A percentile compares a stretch with the other conserved stretches of the same genome.
phyloP scores from a whole-genome alignment of 1,139 yeast species.

The Yamadazyma songkhlaensis region DNA sequence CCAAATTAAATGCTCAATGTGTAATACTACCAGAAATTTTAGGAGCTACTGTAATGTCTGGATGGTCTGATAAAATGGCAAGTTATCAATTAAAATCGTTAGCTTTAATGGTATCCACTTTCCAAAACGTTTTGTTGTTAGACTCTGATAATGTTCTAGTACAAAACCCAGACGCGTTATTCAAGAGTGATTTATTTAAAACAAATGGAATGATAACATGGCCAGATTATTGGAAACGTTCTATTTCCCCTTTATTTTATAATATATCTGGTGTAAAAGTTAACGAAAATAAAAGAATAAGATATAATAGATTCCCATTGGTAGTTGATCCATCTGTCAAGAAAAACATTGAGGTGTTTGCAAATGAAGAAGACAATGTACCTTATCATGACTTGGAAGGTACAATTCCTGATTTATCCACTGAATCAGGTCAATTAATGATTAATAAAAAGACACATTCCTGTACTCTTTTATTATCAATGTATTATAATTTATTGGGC shows the following conservation, averaged over 20 bases:
- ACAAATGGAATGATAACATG: slow-evolving; percentile 58
- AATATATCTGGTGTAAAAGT: slow-evolving; percentile 53
- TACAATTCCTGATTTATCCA: slow-evolving; percentile 53
- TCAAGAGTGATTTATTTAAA: slow-evolving; percentile 52
- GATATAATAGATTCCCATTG: slow-evolving; percentile 18
- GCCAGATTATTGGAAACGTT: slow-evolving; percentile 83
- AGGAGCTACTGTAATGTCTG: slow-evolving; percentile 26
- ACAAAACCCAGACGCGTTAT: slow-evolving; percentile 37
- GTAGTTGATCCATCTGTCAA: neutral
- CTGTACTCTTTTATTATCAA: slow-evolving; percentile 44
- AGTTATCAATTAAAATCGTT: slow-evolving; percentile 33
- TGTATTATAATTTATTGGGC: slow-evolving; percentile 59
- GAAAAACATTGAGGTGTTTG: neutral
- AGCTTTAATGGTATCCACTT: slow-evolving; percentile 35
- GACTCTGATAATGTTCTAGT: slow-evolving; percentile 43
- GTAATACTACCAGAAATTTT: slow-evolving; percentile 29
- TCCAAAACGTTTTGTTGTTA: slow-evolving; percentile 36
- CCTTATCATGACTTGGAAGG: slow-evolving; percentile 53
- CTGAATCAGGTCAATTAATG: slow-evolving; percentile 60
- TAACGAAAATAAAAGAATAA: slow-evolving; percentile 18
- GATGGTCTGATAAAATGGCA: slow-evolving; percentile 23
- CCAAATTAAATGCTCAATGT: slow-evolving; percentile 23
- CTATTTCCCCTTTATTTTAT: slow-evolving; percentile 66
- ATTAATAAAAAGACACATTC: slow-evolving; percentile 52
- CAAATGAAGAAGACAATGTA: slow-evolving; percentile 5